Base-by-base conservation (phyloP, 2,329 filamentous ascomycete species). In the Pseudopyrenochaeta lycopersici region DNA sequence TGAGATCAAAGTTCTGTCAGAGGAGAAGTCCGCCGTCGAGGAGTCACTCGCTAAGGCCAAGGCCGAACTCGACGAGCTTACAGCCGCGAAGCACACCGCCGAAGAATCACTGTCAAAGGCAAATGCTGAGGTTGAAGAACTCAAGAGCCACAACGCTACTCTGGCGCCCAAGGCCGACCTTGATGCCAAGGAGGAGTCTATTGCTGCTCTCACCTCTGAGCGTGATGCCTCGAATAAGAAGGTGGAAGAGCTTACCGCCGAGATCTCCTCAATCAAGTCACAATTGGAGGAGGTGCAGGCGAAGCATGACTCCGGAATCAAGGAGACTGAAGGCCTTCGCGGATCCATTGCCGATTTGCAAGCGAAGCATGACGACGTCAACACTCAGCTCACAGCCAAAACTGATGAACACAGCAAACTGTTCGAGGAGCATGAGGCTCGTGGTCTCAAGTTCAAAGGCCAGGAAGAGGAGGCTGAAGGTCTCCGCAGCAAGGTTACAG, bases 81-180 rank as follows among this genome's bases (percentile, higher is more conserved):
- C 58, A 6, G 43, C 52, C 20, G 52, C 60, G 4, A 62, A 58
- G 46, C 48, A 32, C 39, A 45, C 35, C 33, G 49, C 48, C 9
- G 66, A 69, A 31, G 60, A 58, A n/a, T 52, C 56, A 10, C 56
- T 68, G 17, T 56, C 61, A 15, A 67, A 64, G 49, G 57, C 65
- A 7, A 56, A 61, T 7, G 59, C 62, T 11, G 54, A 61, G 29
- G 46, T 65, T n/a, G 63, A 68, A 20, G 54, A 63, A 27, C 55
- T 69, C 17, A 58, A 63, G 46, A 50, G 54, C 7, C 45, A 61
- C 15, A 57, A 53, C 23, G 52, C 58, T 21, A 39, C 39, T 27
- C 46, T 59, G 20, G 59, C 66, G 7, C 59, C 67, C 53, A 66
- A 68, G 49, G 52, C 62, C 23, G 70, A 72, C 17, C 49, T 72